phyloP scores from a whole-genome alignment of 2,329 filamentous ascomycete genomes.

The Xylariaceae sp. region DNA sequence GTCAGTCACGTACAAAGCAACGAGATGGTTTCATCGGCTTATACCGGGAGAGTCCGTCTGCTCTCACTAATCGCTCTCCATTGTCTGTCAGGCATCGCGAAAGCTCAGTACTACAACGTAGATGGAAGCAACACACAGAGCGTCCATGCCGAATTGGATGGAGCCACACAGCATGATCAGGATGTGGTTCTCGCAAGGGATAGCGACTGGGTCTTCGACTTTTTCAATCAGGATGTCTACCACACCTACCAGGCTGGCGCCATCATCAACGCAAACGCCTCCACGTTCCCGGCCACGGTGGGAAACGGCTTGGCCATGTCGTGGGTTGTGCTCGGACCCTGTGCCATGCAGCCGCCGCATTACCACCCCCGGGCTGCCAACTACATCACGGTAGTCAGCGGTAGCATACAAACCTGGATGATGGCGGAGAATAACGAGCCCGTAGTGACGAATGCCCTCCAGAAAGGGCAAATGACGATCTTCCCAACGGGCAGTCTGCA shows the following conservation, averaged over 20 bases:
- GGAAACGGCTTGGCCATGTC: slow-evolving; percentile 3
- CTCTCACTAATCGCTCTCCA: too few species aligned
- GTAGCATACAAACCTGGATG: slow-evolving; percentile 3
- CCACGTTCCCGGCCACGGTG: slow-evolving; percentile 6
- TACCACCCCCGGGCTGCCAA: slow-evolving; percentile 6
- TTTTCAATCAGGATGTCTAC: slow-evolving; percentile 1
- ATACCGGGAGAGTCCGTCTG: too few species aligned
- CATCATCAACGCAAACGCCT: background rate
- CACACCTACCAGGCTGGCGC: background rate
- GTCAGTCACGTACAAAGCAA: too few species aligned
- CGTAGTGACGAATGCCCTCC: background rate
- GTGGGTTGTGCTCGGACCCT: slow-evolving; percentile 4
- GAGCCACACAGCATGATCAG: background rate
- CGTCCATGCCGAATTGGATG: background rate
- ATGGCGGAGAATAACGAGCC: slow-evolving; percentile 2
- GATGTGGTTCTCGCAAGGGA: background rate
- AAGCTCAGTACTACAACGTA: too few species aligned
- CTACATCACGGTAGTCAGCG: slow-evolving; percentile 1
- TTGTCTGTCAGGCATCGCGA: too few species aligned
- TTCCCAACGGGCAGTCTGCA: slow-evolving; percentile 6
- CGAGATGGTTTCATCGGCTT: too few species aligned
- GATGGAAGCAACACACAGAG: too few species aligned
- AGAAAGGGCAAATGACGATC: slow-evolving; percentile 2
- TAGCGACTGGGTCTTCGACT: slow-evolving; percentile 3
- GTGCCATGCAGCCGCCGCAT: slow-evolving; percentile 5